A percentile compares a stretch with the other conserved stretches of the same genome.
phyloP scores from a whole-genome alignment of 169 alveolate species.

The Plasmodium berghei region DNA sequence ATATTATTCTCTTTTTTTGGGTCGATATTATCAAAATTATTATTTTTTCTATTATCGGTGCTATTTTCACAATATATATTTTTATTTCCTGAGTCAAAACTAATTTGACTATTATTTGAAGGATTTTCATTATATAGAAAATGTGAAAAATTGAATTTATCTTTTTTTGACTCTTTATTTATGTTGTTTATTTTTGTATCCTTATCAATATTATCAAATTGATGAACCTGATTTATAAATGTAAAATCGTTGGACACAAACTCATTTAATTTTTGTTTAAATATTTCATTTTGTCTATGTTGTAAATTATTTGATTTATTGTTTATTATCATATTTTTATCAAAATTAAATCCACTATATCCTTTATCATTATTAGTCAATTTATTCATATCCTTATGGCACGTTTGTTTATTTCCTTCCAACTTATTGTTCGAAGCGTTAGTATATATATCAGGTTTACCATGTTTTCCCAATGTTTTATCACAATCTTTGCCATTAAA shows the following conservation, averaged over 20 bases:
- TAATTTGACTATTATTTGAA: not conserved
- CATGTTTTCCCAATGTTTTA: too few relatives aligned
- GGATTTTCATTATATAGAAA: not conserved
- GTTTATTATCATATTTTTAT: not conserved
- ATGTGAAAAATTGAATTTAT: not conserved
- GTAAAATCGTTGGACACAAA: slow-evolving; percentile 24
- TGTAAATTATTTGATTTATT: not conserved
- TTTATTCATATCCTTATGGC: too few relatives aligned
- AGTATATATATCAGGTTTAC: too few relatives aligned
- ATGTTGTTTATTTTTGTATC: not conserved
- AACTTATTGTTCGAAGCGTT: too few relatives aligned
- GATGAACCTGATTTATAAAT: slow-evolving; percentile 19
- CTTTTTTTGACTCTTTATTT: not conserved
- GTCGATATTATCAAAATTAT: not conserved
- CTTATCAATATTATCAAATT: slow-evolving; percentile 4
- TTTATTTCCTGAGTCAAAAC: not conserved
- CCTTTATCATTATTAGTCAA: not conserved
- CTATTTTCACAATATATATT: not conserved
- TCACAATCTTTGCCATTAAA: too few relatives aligned
- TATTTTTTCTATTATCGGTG: not conserved
- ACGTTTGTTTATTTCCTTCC: too few relatives aligned
- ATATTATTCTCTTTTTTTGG: not conserved
- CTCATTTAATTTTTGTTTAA: slow-evolving; percentile 5
- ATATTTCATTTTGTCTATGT: not conserved
- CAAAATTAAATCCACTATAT: not conserved